phyloP scores from a whole-genome alignment of 2,329 filamentous ascomycete species.

The Phoma sp. region DNA sequence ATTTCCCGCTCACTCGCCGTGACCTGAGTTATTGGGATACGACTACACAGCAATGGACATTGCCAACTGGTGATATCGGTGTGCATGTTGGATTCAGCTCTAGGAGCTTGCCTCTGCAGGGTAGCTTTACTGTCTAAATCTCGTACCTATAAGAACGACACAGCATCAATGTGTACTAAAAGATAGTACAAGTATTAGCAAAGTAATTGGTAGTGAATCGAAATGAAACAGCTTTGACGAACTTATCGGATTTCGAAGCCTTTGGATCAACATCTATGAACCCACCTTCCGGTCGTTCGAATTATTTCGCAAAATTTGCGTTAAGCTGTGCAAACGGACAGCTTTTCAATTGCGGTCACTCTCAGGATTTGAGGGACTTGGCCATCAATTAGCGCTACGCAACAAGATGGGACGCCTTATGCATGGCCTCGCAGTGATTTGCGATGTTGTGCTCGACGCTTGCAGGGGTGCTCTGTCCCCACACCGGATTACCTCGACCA shows the following conservation, averaged over 20 bases:
- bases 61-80: constrained; percentile 32
- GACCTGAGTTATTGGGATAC: constrained; percentile 61
- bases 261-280: no score
- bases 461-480: constrained; percentile 3
- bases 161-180: no score
- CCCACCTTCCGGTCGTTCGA: background rate
- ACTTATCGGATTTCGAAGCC: no score
- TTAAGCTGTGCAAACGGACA: background rate
- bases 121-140: background rate
- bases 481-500: background rate
- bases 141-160: background rate
- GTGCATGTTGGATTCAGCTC: constrained; percentile 41
- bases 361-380: background rate
- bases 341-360: constrained; percentile 1
- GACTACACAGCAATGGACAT: constrained; percentile 53
- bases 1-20: constrained; percentile 57
- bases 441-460: background rate
- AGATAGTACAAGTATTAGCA: no score
- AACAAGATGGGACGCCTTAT: constrained; percentile 7
- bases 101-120: constrained; percentile 22
- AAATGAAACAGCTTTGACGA: no score
- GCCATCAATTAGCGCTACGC: background rate
- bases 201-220: no score
- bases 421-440: constrained; percentile 1
- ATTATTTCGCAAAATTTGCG: background rate